Evolutionary conservation across 805 yeast genomes (phyloP), one percentile per base, ranked within the genome.

Genomic region (Priceomyces fermenticarens): DNA sequence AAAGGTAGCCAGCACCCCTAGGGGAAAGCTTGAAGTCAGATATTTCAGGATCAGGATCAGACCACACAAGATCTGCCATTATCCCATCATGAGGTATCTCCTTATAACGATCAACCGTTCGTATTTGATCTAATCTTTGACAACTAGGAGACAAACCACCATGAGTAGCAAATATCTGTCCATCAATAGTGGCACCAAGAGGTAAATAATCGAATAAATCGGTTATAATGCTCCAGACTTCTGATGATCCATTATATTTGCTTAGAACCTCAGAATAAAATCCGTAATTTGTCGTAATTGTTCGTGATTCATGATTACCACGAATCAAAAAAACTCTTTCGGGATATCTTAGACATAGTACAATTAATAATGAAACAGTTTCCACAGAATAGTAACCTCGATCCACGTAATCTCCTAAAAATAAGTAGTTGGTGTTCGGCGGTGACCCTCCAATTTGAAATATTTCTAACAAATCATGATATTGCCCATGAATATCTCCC

Each of bases 51-150:
- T 95, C 98, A 0, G 99, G 99, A 57, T 93, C 99, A 15, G 93
- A 83, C 99, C 99, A 93, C 13, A 93, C 98, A 38, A 93, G 69
- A 61, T 93, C 99, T 1, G 99, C 99, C 97, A 93, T 93, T 11
- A 97, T 96, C 0, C 99, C 99, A 60, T 93, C 99, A 53, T 95
- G 99, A 0, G 99, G 99, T 10, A 95, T 88, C 60, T 93, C 99
- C 49, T 83, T 79, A 58, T 89, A 91, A 44, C 99, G 62, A 62
- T 93, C 99, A 7, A 95, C 83, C 11, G 93, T 81, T 47, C 85
- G 74, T 38, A 93, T 88, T 49, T 95, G 97, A 58, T 93, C 97
- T 15, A 93, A 75, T 6, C 93, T 86, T 57, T 91, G 98, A 35
- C 95, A 88, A 47, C 89, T 87, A 0, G 99, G 99, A 3, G 96